Evolutionary conservation across 768 basidiomycete species (phyloP), one percentile per base, ranked within the genome.

Genomic region (Pulveroboletus sp.): DNA sequence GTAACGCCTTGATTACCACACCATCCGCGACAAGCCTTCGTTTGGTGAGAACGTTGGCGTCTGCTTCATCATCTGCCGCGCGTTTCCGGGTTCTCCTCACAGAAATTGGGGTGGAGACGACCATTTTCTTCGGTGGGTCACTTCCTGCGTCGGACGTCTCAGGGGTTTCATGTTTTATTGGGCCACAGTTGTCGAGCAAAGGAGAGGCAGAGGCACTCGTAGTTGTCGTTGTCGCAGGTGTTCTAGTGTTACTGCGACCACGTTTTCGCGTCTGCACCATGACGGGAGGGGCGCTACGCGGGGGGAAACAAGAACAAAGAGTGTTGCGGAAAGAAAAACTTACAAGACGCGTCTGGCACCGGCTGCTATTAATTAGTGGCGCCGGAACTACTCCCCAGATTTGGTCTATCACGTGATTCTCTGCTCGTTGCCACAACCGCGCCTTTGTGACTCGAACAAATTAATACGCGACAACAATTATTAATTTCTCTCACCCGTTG

Each of bases 141-240:
- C 52, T 38, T 25, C 64, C 67, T 34, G 62, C 57, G 32, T 69
- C 69, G 21, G 82, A 84, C 25, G 80, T 82, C 35, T 68, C 68
- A 57, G 83, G 81, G 43, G 81, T 81, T 57, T 75, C 75, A 25
- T 65, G 62, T 59, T 74, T 67, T 35, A 69, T 68, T 27, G 81
- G 80, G 20, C 68, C 66, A 43, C 66, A 63, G 27, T 72, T 67
- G 55, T 78, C 82, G 55, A 81, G 74, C 21, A 76, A 53, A 33
- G 82, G 79, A 12, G 84, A 79, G 25, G 68, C 70, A 34, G 72
- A 68, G 12, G 74, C 69, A 13, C 75, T 69, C 8, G 75, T 66
- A 5, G 67, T 51, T 10, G 67, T 49, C 23, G 66, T 51, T 5
- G 63, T 64, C 39, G 60, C 51, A 8, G 67, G 53, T 10, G 66